Conservation (phyloP, 2,329 filamentous ascomycete species). For the Annulohypoxylon truncatum region DNA sequence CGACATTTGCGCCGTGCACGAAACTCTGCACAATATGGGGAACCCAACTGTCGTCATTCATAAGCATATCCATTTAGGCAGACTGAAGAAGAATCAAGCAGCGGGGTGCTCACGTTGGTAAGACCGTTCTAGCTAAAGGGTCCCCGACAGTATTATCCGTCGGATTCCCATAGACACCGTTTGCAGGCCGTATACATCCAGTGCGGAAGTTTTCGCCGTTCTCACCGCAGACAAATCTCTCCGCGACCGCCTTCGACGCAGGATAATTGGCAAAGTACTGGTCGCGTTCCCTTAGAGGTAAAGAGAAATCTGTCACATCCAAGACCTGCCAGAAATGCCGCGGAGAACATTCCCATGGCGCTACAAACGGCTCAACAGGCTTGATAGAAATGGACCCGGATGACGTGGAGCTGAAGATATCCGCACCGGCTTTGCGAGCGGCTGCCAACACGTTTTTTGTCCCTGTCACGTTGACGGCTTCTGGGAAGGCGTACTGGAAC, state of each 20-base stretch:
- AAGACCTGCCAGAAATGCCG: slow-evolving; percentile 58
- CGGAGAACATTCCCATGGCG: slow-evolving; percentile 57
- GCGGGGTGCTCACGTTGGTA: slow-evolving; percentile 56
- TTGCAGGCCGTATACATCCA: slow-evolving; percentile 63
- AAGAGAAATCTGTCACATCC: slow-evolving; percentile 57
- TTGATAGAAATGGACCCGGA: slow-evolving; percentile 59
- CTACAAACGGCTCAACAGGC: slow-evolving; percentile 45
- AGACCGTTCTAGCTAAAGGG: slow-evolving; percentile 53
- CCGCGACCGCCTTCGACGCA: slow-evolving; percentile 62
- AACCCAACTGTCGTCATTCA: slow-evolving; percentile 50
- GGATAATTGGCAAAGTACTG: slow-evolving; percentile 64
- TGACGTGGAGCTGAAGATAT: slow-evolving; percentile 65
- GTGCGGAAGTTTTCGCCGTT: slow-evolving; percentile 57
- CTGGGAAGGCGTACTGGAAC: slow-evolving; percentile 58
- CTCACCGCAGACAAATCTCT: slow-evolving; percentile 59
- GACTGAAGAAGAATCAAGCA: neutral
- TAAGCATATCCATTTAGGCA: neutral
- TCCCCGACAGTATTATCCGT: slow-evolving; percentile 59
- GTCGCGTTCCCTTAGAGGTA: slow-evolving; percentile 53
- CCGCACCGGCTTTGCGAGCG: slow-evolving; percentile 59
- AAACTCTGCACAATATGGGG: slow-evolving; percentile 55
- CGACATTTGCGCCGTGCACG: slow-evolving; percentile 56
- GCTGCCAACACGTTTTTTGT: slow-evolving; percentile 62
- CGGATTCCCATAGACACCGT: slow-evolving; percentile 64
- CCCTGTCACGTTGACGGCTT: slow-evolving; percentile 63